phyloP scores from a whole-genome alignment of 2,329 filamentous ascomycete genomes.

The Sclerotinia subarctica region DNA sequence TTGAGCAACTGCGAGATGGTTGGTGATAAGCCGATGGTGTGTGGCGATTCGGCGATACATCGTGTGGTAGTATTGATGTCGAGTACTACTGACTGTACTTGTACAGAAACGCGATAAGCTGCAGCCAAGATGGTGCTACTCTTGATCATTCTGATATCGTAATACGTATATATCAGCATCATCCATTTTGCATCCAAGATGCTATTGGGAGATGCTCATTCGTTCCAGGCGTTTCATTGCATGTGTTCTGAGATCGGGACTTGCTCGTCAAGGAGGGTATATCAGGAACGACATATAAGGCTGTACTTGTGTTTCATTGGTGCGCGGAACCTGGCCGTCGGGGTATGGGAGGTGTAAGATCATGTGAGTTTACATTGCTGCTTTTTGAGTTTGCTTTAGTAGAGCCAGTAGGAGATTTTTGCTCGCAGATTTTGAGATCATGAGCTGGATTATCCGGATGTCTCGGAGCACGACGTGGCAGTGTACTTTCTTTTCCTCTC shows the following conservation, averaged over 20 bases:
- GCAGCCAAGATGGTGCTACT: constrained; percentile 20
- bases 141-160: constrained; percentile 20
- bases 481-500: constrained; percentile 8
- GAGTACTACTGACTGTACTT: constrained; percentile 14
- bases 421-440: background rate
- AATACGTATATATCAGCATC: constrained; percentile 15
- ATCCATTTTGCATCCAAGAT: background rate
- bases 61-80: constrained; percentile 7
- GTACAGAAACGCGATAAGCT: constrained; percentile 12
- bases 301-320: constrained; percentile 22
- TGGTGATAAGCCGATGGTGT: background rate
- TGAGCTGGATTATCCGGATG: constrained; percentile 10
- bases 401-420: constrained; percentile 7
- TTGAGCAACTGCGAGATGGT: background rate
- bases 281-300: constrained; percentile 20
- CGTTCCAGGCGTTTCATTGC: constrained; percentile 15
- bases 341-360: constrained; percentile 18
- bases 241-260: constrained; percentile 11
- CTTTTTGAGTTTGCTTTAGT: constrained; percentile 13
- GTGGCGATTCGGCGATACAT: constrained; percentile 13
- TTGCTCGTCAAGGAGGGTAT: constrained; percentile 22
- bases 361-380: constrained; percentile 21
- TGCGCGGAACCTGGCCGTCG: constrained; percentile 23
- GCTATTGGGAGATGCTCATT: constrained; percentile 10
- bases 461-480: constrained; percentile 22